These are phyloP conservation scores for Sporothrix schenckii DNA, from an alignment of 2,329 filamentous ascomycete species.

Conservation along the genomic window DNA sequence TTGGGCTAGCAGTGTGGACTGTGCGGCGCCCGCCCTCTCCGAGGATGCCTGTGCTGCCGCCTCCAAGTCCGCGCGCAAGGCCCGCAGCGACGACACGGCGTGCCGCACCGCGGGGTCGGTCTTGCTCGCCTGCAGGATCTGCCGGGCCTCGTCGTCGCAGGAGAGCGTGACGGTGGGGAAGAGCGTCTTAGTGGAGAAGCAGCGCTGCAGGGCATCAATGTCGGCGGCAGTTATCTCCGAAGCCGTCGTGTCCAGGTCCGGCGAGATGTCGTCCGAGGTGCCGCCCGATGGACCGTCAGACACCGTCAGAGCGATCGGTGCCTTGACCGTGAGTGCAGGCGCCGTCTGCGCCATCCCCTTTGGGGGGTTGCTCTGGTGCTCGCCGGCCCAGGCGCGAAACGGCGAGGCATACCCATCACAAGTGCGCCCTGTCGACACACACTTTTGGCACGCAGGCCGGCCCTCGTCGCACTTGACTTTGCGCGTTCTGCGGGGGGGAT, in stretches of 20 bases:
- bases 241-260: neutral
- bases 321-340: no score
- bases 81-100: conserved; percentile 7
- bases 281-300: no score
- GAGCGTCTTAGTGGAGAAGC: conserved; percentile 13
- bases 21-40: neutral
- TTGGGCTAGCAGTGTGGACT: neutral
- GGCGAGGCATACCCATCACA: conserved; percentile 11
- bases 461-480: conserved; percentile 19
- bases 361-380: neutral
- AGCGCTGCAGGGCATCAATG: conserved; percentile 3
- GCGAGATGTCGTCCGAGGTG: no score
- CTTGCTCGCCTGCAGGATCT: conserved; percentile 18
- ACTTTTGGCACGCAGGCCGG: neutral
- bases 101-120: conserved; percentile 15
- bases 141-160: conserved; percentile 17
- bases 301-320: no score
- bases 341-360: neutral
- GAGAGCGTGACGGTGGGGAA: neutral
- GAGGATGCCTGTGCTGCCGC: conserved; percentile 35
- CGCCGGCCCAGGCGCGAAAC: neutral
- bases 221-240: neutral
- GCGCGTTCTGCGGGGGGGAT: neutral
- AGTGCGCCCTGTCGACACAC: conserved; percentile 4
- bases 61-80: neutral